These are phyloP conservation scores for Dalbergia cochinchinensis DNA, from an alignment of 306 rosid genomes.

Conservation along the genomic window DNA sequence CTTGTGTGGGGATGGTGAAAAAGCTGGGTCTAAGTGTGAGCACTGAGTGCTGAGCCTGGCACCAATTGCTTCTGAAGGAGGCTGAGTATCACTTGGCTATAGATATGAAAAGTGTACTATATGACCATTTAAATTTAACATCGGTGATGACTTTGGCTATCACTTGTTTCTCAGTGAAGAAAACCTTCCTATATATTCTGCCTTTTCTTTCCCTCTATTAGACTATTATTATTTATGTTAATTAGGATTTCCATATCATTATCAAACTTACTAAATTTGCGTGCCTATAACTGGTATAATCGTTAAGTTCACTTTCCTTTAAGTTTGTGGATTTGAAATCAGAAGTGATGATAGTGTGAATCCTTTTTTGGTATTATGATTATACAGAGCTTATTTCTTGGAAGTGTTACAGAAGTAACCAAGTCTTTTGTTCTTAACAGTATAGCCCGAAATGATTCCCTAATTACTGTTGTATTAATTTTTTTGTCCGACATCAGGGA, in stretches of 20 bases:
- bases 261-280: conserved; percentile 14
- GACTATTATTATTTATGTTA: conserved; percentile 25
- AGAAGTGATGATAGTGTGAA: conserved; percentile 33
- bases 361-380: conserved; percentile 36
- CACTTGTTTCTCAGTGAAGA: conserved; percentile 30
- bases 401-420: conserved; percentile 27
- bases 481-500: conserved; percentile 67
- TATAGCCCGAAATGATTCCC: conserved; percentile 32
- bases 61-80: neutral
- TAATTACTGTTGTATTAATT: conserved; percentile 39
- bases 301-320: conserved; percentile 34
- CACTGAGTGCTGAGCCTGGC: neutral
- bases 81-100: neutral
- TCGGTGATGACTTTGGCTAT: conserved; percentile 1
- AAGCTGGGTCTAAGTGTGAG: neutral
- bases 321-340: conserved; percentile 40
- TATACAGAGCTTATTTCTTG: conserved; percentile 39
- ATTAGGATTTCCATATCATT: neutral
- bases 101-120: neutral
- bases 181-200: conserved; percentile 25
- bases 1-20: neutral
- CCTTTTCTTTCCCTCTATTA: conserved; percentile 9
- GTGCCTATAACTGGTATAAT: conserved; percentile 30
- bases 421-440: conserved; percentile 34
- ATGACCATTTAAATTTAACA: conserved; percentile 2